Evolutionary conservation across 306 rosid genomes (phyloP), one percentile per base, ranked within the genome.

Genomic region (Prunus persica): DNA sequence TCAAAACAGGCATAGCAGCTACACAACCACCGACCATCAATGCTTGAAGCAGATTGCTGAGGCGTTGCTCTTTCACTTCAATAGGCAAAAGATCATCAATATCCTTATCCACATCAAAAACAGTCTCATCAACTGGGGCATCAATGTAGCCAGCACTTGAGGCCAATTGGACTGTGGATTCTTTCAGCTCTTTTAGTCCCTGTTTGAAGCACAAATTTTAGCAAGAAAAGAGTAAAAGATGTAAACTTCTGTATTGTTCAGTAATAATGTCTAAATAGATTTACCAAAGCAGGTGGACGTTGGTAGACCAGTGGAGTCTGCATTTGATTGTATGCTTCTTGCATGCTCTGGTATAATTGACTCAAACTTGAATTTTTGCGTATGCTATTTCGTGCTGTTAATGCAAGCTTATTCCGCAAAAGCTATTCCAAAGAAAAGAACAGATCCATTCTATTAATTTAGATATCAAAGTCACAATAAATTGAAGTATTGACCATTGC

Each of bases 61-160:
- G 87, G 47, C 98, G 96, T 71, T 91, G 98, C 81, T 93, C 98
- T 85, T 93, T 90, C 49, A 93, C 97, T 90, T 93, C 96, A 52
- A 93, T 81, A 0, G 94, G 98, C 87, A 93, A 83, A 82, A 93
- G 98, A 69, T 91, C 97, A 82, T 93, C 98, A 67, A 93, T 52
- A 57, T 93, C 97, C 82, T 93, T 88, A 76, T 90, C 90, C 78
- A 93, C 94, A 73, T 93, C 97, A 46, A 93, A 93, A 68, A 93
- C 83, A 14, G 89, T 57, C 84, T 88, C 91, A 82, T 93, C 97
- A 74, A 93, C 90, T 8, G 98, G 98, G 51, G 98, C 98, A 24
- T 89, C 98, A 32, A 91, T 85, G 77, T 87, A 91, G 83, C 97
- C 98, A 50, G 88, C 56, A 83, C 86, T 91, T 41, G 90, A 88